phyloP scores from a whole-genome alignment of 441 rosid genomes.

The Syzygium syzygioides region DNA sequence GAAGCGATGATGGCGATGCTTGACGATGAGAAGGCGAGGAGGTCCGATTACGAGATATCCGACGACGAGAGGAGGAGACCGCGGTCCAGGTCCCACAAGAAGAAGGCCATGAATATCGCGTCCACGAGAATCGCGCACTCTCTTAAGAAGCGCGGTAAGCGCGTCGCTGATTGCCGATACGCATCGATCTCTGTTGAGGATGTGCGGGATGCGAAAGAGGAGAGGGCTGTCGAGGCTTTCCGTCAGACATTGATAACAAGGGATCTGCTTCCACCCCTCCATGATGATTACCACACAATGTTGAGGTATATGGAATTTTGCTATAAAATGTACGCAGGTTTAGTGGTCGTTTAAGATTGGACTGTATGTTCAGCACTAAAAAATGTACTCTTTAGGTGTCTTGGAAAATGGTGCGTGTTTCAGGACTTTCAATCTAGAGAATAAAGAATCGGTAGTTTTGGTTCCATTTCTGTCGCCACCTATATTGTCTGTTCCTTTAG shows the following conservation, averaged over 20 bases:
- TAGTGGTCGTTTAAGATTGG: not conserved
- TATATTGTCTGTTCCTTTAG: not conserved
- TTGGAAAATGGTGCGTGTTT: not conserved
- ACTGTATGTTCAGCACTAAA: not conserved
- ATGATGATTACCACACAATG: conserved; percentile 83
- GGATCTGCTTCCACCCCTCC: conserved; percentile 67
- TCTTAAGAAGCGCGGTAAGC: conserved; percentile 60
- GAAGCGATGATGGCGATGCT: conserved; percentile 27
- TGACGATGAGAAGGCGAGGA: conserved; percentile 38
- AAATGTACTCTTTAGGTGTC: not conserved
- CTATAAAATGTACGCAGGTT: not conserved
- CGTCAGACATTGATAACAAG: conserved; percentile 53
- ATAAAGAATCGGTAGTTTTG: not conserved
- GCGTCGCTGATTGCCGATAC: conserved; percentile 53
- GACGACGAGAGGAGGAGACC: conserved; percentile 62
- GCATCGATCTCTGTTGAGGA: conserved; percentile 61
- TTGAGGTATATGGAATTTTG: conserved; percentile 43
- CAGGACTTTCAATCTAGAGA: not conserved
- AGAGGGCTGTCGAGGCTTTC: conserved; percentile 55
- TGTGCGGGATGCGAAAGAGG: conserved; percentile 74
- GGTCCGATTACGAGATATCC: conserved; percentile 44
- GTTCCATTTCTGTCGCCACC: not conserved
- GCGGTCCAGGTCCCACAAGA: conserved; percentile 54
- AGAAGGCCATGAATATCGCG: conserved; percentile 66
- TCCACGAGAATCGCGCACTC: conserved; percentile 63